Base-by-base conservation (phyloP, 2,329 filamentous ascomycete genomes). In the Ascochyta rabiei region DNA sequence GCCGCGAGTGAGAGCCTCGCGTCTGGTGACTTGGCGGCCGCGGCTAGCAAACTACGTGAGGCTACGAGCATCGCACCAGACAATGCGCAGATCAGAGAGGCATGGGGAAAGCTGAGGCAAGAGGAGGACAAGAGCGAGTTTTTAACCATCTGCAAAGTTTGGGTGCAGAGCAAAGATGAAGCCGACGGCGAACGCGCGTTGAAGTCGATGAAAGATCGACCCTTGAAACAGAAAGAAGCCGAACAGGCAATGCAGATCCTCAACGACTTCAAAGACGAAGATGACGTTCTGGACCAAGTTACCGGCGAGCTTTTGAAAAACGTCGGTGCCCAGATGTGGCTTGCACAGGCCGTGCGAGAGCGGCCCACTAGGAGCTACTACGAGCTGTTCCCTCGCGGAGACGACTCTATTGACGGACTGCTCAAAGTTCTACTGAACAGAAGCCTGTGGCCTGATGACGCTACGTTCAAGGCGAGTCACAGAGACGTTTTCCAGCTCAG, bases 401-500 rank as follows among this genome's bases (percentile, higher is more conserved):
- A 80, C 56, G 77, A 79, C 42, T 76, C 74, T 30, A 77, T 80
- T 52, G 74, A 77, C 59, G 76, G 75, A 3, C 64, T 81, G 35
- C 63, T 77, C 13, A 74, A 73, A 19, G 67, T 80, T 3, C 56
- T 78, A 8, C 70, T 81, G 13, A 79, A 80, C 48, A 66, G 75
- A 8, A 51, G 64, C 1, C 56, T 75, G 15, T 82, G 80, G 80
- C 51, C 66, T 1, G 69, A 72, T 19, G 72, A 79, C 39, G 67
- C 75, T 55, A 57, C 65, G 43, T 84, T 77, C 77, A 83, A 68
- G 24, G 66, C 70, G 10, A 77, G 76, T 2, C 76, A 80, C 57
- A 60, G 75, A 64, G 87, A 90, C 68, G 80, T 88, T 68, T 88
- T 89, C 51, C 84, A 89, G 68, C 84, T 96, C 53, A 87, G 93